phyloP scores from a whole-genome alignment of 1,139 yeast species.

The Taphrina confusa region DNA sequence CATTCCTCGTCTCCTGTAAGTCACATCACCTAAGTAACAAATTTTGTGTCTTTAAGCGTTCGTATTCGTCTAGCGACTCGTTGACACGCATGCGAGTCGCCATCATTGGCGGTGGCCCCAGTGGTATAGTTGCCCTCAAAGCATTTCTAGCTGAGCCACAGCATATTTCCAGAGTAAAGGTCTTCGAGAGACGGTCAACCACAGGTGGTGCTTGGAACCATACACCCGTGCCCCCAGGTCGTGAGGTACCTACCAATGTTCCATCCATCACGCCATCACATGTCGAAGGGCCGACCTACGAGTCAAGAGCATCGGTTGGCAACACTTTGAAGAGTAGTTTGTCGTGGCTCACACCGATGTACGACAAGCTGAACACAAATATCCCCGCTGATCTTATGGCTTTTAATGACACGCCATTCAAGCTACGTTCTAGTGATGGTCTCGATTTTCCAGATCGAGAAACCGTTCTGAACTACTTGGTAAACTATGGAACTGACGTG shows the following conservation, averaged over 20 bases:
- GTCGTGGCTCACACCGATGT: conserved; percentile 39
- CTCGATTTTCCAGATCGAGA: conserved; percentile 28
- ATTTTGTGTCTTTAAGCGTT: too few species aligned
- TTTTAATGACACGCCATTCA: conserved; percentile 14
- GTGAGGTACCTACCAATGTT: not conserved
- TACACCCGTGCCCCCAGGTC: conserved; percentile 15
- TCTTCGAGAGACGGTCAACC: conserved; percentile 55
- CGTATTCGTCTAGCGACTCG: too few species aligned
- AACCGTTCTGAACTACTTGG: conserved; percentile 20
- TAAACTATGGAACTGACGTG: conserved; percentile 19
- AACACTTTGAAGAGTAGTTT: not conserved
- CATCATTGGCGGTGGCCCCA: conserved; percentile 60
- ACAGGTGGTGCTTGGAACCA: conserved; percentile 61
- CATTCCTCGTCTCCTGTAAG: too few species aligned
- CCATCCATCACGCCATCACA: conserved; percentile 37
- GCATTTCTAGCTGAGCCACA: conserved; percentile 53
- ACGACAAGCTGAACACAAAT: conserved; percentile 36
- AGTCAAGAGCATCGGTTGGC: not conserved
- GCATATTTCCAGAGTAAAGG: conserved; percentile 45
- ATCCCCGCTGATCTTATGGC: conserved; percentile 35
- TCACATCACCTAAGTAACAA: too few species aligned
- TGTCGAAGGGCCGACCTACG: not conserved
- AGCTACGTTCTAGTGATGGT: not conserved
- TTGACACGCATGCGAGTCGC: conserved; percentile 31
- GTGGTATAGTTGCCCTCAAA: conserved; percentile 61